Evolutionary conservation across 2,329 filamentous ascomycete species (phyloP).

Genomic region (Paecilomyces sp.): DNA sequence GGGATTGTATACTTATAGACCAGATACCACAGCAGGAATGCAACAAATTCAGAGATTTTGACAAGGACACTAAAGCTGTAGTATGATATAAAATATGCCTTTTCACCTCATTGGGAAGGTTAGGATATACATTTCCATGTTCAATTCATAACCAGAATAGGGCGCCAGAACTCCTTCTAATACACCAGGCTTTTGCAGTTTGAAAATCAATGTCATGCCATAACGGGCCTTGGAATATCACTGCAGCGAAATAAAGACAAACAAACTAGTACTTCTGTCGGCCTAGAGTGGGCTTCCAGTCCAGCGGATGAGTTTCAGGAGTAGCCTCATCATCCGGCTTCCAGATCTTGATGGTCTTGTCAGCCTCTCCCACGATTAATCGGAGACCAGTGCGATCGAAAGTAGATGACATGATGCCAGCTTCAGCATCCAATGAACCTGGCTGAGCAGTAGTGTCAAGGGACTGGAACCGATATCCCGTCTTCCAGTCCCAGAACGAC

Average conservation of each 20-base stretch:
- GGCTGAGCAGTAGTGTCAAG: slow-evolving; percentile 90
- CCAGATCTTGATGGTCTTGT: slow-evolving; percentile 99
- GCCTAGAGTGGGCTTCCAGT: slow-evolving; percentile 80
- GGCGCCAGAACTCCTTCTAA: slow-evolving; percentile 6
- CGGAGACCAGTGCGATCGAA: slow-evolving; percentile 86
- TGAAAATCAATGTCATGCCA: neutral
- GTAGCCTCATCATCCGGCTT: slow-evolving; percentile 88
- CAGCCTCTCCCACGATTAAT: slow-evolving; percentile 88
- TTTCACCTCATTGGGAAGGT: neutral
- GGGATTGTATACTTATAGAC: neutral
- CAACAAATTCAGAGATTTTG: neutral
- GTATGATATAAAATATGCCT: neutral
- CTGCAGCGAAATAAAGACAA: slow-evolving; percentile 1
- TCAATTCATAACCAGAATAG: neutral
- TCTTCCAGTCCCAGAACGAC: slow-evolving; percentile 99
- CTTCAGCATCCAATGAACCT: slow-evolving; percentile 86
- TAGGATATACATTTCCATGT: neutral
- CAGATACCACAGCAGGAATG: neutral
- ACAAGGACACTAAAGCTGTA: neutral
- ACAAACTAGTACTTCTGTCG: slow-evolving; percentile 62
- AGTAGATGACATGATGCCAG: slow-evolving; percentile 87
- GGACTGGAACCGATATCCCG: slow-evolving; percentile 82
- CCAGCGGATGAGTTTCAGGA: slow-evolving; percentile 80
- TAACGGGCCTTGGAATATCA: neutral
- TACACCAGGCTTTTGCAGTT: neutral